phyloP scores from a whole-genome alignment of 2,329 filamentous ascomycete species.

The Stachybotrys chartarum region DNA sequence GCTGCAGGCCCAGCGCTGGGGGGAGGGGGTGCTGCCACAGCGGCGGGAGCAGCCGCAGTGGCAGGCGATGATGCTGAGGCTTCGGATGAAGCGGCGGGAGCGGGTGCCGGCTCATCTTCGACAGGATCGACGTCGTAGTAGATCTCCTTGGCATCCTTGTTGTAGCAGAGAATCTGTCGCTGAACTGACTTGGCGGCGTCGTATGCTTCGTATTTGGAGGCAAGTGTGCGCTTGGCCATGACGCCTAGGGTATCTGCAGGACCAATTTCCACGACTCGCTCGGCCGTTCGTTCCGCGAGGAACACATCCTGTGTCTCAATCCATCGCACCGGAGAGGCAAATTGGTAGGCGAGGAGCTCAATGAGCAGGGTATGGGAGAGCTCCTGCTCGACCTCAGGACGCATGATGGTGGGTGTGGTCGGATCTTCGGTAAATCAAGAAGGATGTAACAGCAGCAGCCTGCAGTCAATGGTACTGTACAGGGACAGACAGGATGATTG shows the following conservation, averaged over 20 bases:
- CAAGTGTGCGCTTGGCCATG: slow-evolving; percentile 93
- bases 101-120: slow-evolving; percentile 75
- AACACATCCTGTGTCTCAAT: slow-evolving; percentile 99
- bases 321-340: slow-evolving; percentile 97
- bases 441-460: too few relatives aligned
- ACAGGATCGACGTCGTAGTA: slow-evolving; percentile 98
- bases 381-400: slow-evolving; percentile 98
- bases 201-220: slow-evolving; percentile 97
- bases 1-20: slow-evolving; percentile 79
- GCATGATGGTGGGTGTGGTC: slow-evolving; percentile 56
- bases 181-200: slow-evolving; percentile 95
- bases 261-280: slow-evolving; percentile 96
- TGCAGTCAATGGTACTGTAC: too few relatives aligned
- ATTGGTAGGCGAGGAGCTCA: slow-evolving; percentile 98
- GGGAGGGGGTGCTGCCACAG: slow-evolving; percentile 50
- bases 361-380: slow-evolving; percentile 96
- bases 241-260: slow-evolving; percentile 94
- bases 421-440: background rate
- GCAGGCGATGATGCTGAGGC: slow-evolving; percentile 46
- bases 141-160: slow-evolving; percentile 98
- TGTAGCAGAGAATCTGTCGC: slow-evolving; percentile 97
- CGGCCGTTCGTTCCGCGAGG: slow-evolving; percentile 88
- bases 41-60: slow-evolving; percentile 45
- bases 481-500: too few relatives aligned
- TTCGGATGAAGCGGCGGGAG: slow-evolving; percentile 39